Percentiles rank a stretch among this genome's conserved stretches.
phyloP scores from a whole-genome alignment of 306 rosid species.

The Bauhinia variegata region DNA sequence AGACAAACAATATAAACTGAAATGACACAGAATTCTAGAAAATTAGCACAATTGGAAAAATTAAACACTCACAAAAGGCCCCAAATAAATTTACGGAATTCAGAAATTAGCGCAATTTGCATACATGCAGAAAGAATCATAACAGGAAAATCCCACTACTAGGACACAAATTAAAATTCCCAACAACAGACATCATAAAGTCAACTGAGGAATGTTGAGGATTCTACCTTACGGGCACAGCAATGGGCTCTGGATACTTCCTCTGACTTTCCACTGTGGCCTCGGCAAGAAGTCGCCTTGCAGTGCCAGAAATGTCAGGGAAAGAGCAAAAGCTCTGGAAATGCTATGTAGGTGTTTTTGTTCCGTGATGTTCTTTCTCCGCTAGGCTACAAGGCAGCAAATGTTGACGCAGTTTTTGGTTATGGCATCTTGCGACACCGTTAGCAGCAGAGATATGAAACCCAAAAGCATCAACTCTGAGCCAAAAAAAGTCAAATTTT shows the following conservation, averaged over 20 bases:
- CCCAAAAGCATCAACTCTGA: slow-evolving; percentile 91
- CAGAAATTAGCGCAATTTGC: no score
- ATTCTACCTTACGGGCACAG: slow-evolving; percentile 52
- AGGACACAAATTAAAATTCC: no score
- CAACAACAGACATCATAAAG: background rate
- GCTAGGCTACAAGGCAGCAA: slow-evolving; percentile 66
- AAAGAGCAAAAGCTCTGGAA: slow-evolving; percentile 31
- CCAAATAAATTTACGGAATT: no score
- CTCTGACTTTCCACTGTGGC: background rate
- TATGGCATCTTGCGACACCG: slow-evolving; percentile 71
- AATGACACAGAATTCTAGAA: background rate
- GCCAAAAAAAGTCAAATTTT: background rate
- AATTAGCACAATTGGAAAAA: no score
- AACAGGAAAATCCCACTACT: no score
- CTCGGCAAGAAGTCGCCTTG: slow-evolving; percentile 54
- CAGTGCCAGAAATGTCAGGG: slow-evolving; percentile 18
- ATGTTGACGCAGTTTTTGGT: slow-evolving; percentile 73
- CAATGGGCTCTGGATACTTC: slow-evolving; percentile 17
- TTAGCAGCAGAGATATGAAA: slow-evolving; percentile 80
- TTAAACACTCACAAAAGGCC: no score
- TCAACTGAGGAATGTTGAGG: background rate
- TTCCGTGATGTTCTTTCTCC: background rate
- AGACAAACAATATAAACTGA: background rate
- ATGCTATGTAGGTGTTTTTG: slow-evolving; percentile 15
- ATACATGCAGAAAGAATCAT: no score